phyloP scores from a whole-genome alignment of 331 rosid genomes.

The Quercus phellos region DNA sequence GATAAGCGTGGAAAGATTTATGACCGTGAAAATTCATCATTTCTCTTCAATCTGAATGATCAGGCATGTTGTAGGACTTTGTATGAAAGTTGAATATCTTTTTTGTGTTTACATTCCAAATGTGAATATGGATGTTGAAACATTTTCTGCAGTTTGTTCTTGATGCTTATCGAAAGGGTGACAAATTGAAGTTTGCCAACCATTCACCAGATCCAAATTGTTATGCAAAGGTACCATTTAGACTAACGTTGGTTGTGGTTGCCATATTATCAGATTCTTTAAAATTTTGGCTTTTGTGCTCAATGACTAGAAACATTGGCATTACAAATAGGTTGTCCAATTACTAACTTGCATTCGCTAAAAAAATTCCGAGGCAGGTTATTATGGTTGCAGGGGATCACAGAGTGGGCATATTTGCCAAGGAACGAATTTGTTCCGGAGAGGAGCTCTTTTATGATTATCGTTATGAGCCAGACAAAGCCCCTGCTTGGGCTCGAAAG shows the following conservation, averaged over 20 bases:
- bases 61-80: slow-evolving; percentile 55
- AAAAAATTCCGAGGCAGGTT: slow-evolving; percentile 55
- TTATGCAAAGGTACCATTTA: slow-evolving; percentile 73
- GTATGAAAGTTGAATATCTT: not conserved
- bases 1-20: slow-evolving; percentile 99
- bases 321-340: not conserved
- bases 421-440: slow-evolving; percentile 86
- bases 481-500: slow-evolving; percentile 98
- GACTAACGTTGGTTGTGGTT: not conserved
- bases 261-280: not conserved
- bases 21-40: slow-evolving; percentile 97
- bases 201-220: slow-evolving; percentile 99
- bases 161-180: slow-evolving; percentile 97
- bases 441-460: slow-evolving; percentile 96
- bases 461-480: slow-evolving; percentile 93
- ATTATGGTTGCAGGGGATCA: slow-evolving; percentile 99
- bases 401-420: slow-evolving; percentile 96
- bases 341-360: not conserved
- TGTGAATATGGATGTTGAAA: slow-evolving; percentile 1
- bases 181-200: slow-evolving; percentile 94
- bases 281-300: not conserved
- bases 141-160: slow-evolving; percentile 78
- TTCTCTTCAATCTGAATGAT: slow-evolving; percentile 95
- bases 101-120: not conserved
- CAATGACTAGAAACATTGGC: not conserved